Evolutionary conservation across 2,329 filamentous ascomycete species (phyloP).

Genomic region (Stachybotrys chlorohalonatus): DNA sequence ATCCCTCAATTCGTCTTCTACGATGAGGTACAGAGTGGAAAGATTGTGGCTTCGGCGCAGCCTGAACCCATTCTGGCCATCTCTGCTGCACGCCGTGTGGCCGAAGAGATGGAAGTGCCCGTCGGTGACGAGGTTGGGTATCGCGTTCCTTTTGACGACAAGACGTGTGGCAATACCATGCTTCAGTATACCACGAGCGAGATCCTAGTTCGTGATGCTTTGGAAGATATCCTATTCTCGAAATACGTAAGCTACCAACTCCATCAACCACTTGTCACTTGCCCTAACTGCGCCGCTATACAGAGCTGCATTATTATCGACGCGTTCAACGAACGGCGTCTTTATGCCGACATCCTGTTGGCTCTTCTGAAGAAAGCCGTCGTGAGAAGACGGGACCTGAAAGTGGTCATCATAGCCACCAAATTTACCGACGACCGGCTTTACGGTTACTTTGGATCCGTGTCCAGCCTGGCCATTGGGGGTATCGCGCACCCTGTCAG

Average conservation of each 20-base stretch:
- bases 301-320: slow-evolving; percentile 85
- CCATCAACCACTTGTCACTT: neutral
- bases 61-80: slow-evolving; percentile 87
- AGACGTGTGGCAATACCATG: slow-evolving; percentile 72
- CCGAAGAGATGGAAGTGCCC: slow-evolving; percentile 76
- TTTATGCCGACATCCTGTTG: slow-evolving; percentile 75
- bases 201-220: slow-evolving; percentile 74
- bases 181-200: slow-evolving; percentile 90
- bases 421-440: slow-evolving; percentile 21
- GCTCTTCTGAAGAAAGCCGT: slow-evolving; percentile 80
- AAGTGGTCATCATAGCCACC: slow-evolving; percentile 76
- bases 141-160: slow-evolving; percentile 78
- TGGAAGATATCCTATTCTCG: slow-evolving; percentile 44
- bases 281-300: neutral
- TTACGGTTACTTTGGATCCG: neutral
- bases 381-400: slow-evolving; percentile 67
- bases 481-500: neutral
- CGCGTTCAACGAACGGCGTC: slow-evolving; percentile 80
- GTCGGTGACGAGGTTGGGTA: slow-evolving; percentile 82
- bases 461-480: neutral
- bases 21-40: slow-evolving; percentile 27
- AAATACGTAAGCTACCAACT: slow-evolving; percentile 34
- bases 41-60: slow-evolving; percentile 82
- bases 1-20: slow-evolving; percentile 2
- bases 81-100: slow-evolving; percentile 79